Base-by-base conservation (phyloP, 192 early-diverging fungal genomes). In the Entophlyctis luteolus region DNA sequence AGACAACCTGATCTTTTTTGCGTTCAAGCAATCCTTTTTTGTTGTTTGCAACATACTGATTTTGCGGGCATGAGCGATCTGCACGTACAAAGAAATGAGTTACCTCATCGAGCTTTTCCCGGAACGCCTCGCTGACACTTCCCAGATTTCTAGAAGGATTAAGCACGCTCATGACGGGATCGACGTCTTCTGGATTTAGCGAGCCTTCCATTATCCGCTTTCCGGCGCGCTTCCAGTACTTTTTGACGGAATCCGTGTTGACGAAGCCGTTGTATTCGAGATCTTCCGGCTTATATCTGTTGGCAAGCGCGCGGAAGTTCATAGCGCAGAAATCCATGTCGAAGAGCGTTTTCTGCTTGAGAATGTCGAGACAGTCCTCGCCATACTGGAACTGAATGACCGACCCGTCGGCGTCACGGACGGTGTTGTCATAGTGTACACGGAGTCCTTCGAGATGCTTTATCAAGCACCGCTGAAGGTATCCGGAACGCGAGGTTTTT, bases 361-460 rank as follows among this genome's bases (percentile, higher is more conserved):
- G 86, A 67, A 98, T 91, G 78, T 99, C 97, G 12, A 99, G 78
- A 8, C 90, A 89, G 60, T 99, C 97, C 82, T 99, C 96, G 65
- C 97, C 97, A 71, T 99, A 99, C 59, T 90, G 90, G 88, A 99
- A 99, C 81, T 99, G 94, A 6, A 99, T 73, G 12, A 99, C 84
- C 22, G 90, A 92, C 3, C 97, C 97, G 75, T 98, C 95, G 18
- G 82, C 50, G 68, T 99, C 95, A 46, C 97, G 90, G 37, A 99
- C 97, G 3, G 95, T 95, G 72, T 94, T 88, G 76, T 99, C 97
- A 77, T 99, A 99, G 71, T 94, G 88, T 0, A 98, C 95, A 47
- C 78, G 79, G 47, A 98, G 80, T 48, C 95, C 93, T 83, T 99
- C 97, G 73, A 99, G 75, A 67, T 96, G 94, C 84, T 99, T 99